Evolutionary conservation across 2,329 filamentous ascomycete species (phyloP).

Genomic region (Plenodomus lindquistii): DNA sequence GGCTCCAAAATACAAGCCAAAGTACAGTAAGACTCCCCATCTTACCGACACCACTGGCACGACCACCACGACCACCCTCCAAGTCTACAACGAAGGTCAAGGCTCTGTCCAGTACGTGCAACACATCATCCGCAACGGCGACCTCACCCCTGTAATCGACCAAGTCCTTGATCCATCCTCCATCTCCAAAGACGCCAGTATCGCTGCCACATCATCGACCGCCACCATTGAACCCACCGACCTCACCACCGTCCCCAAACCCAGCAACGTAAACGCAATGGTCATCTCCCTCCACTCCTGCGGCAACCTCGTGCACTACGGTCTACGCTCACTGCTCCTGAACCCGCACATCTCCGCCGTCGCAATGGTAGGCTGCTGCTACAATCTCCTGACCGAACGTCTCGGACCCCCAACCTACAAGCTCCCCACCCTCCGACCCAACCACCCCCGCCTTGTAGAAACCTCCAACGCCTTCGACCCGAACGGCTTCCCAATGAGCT

Average conservation of each 20-base stretch:
- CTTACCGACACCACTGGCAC: slow-evolving; percentile 1
- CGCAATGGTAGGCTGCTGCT: slow-evolving; percentile 96
- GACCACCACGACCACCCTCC: slow-evolving; percentile 38
- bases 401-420: slow-evolving; percentile 88
- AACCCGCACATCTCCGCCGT: slow-evolving; percentile 87
- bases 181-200: slow-evolving; percentile 26
- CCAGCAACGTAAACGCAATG: slow-evolving; percentile 62
- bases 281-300: slow-evolving; percentile 96
- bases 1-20: neutral
- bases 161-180: slow-evolving; percentile 58
- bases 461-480: slow-evolving; percentile 78
- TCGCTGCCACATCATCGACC: slow-evolving; percentile 29
- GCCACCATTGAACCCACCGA: slow-evolving; percentile 26
- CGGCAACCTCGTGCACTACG: slow-evolving; percentile 95
- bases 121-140: slow-evolving; percentile 72
- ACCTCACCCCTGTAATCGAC: slow-evolving; percentile 68
- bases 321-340: slow-evolving; percentile 79
- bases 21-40: neutral
- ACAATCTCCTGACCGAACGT: slow-evolving; percentile 92
- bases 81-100: slow-evolving; percentile 61
- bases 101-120: slow-evolving; percentile 78
- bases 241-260: slow-evolving; percentile 34
- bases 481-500: slow-evolving; percentile 92
- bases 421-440: slow-evolving; percentile 74
- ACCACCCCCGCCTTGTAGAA: slow-evolving; percentile 67